These are phyloP conservation scores for Ambrosiella xylebori DNA, from an alignment of 2,329 filamentous ascomycete genomes.

Conservation along the genomic window DNA sequence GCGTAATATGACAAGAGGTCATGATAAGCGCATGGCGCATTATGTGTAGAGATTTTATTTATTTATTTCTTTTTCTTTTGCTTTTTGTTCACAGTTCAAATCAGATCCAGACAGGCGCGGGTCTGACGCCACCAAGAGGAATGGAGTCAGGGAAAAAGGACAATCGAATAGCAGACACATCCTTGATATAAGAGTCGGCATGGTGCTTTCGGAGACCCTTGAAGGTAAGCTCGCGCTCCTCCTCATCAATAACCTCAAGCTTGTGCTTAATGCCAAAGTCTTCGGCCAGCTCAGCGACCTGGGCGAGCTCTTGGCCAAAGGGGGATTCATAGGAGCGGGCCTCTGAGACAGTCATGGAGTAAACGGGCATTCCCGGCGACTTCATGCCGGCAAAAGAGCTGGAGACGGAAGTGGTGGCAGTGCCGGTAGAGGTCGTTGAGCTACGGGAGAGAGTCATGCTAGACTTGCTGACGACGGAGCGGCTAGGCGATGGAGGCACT, in stretches of 20 bases:
- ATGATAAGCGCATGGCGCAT: background rate
- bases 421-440: slow-evolving; percentile 14
- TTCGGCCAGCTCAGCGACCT: slow-evolving; percentile 85
- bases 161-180: slow-evolving; percentile 54
- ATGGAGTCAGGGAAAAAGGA: slow-evolving; percentile 35
- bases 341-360: slow-evolving; percentile 20
- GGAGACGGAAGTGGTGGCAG: background rate
- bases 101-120: slow-evolving; percentile 33
- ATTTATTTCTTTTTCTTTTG: background rate
- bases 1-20: background rate
- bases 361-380: slow-evolving; percentile 17
- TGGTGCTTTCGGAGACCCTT: slow-evolving; percentile 57
- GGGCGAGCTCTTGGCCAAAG: slow-evolving; percentile 76
- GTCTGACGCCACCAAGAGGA: slow-evolving; percentile 12
- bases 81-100: background rate
- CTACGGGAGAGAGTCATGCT: slow-evolving; percentile 15
- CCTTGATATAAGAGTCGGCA: slow-evolving; percentile 67
- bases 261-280: slow-evolving; percentile 54
- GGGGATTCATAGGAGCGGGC: slow-evolving; percentile 37
- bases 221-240: slow-evolving; percentile 50
- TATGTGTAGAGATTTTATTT: background rate
- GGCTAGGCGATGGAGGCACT: slow-evolving; percentile 34
- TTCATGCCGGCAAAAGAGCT: slow-evolving; percentile 17
- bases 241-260: slow-evolving; percentile 50
- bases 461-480: slow-evolving; percentile 17